Evolutionary conservation across 2,329 filamentous ascomycete genomes (phyloP).

Genomic region (Microsporum ferrugineum): DNA sequence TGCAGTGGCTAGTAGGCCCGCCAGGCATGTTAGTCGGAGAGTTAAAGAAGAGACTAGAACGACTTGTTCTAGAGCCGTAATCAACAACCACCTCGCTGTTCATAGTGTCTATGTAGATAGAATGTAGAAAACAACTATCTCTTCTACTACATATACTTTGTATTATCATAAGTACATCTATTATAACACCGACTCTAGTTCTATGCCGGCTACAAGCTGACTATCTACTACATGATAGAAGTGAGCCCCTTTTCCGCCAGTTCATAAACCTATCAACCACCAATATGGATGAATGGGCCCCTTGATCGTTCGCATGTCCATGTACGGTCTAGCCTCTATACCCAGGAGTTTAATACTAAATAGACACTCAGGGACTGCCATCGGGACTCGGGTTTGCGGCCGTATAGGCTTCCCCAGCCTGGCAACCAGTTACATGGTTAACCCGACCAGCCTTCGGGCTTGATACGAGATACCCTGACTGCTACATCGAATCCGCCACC

Average conservation of each 20-base stretch:
- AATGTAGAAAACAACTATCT: no score
- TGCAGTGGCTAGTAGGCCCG: background rate
- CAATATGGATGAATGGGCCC: no score
- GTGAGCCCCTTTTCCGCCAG: no score
- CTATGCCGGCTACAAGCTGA: no score
- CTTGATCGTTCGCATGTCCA: no score
- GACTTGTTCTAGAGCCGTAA: background rate
- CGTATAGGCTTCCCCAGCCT: background rate
- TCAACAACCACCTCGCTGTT: background rate
- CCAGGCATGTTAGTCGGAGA: background rate
- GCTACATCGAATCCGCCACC: background rate
- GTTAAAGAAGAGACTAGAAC: background rate
- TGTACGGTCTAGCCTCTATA: no score
- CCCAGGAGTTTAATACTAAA: background rate
- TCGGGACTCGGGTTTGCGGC: background rate
- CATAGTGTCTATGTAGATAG: no score
- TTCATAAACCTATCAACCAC: no score
- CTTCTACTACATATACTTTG: no score
- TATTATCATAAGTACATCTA: no score
- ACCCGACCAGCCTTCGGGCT: background rate
- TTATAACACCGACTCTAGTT: no score
- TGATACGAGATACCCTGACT: background rate
- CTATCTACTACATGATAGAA: no score
- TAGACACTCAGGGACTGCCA: background rate
- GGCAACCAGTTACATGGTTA: background rate